These are phyloP conservation scores for Xerocomus nothofagi DNA, from an alignment of 1,284 basidiomycete species.

Conservation along the genomic window DNA sequence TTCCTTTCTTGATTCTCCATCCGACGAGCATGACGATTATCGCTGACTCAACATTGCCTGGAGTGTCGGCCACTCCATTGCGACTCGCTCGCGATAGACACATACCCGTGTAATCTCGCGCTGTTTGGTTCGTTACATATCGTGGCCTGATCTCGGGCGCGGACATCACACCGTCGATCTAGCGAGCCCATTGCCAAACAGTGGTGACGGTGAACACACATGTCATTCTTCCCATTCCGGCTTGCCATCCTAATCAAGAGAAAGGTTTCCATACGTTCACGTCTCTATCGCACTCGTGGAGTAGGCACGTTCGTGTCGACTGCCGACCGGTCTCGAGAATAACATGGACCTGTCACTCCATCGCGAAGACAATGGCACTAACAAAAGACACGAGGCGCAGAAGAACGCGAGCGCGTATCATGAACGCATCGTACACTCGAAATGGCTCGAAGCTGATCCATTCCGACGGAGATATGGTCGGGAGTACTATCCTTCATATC, in stretches of 20 bases:
- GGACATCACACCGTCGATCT: not conserved
- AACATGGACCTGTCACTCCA: not conserved
- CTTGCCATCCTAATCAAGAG: not conserved
- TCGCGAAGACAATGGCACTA: not conserved
- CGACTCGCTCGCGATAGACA: not conserved
- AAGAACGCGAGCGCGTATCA: not conserved
- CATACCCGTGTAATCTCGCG: not conserved
- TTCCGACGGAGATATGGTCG: not conserved
- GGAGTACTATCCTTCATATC: not conserved
- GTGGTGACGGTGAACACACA: not conserved
- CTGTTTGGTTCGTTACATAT: not conserved
- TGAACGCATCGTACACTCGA: not conserved
- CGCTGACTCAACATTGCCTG: not conserved
- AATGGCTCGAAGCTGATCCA: not conserved
- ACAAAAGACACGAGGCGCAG: not conserved
- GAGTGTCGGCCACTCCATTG: not conserved
- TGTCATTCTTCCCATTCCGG: not conserved
- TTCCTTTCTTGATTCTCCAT: conserved; percentile 18
- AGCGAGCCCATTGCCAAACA: not conserved
- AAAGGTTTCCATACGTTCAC: not conserved
- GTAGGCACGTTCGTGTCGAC: not conserved
- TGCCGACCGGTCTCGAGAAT: not conserved
- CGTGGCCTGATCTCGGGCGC: not conserved
- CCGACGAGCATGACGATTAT: conserved; percentile 2
- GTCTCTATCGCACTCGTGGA: not conserved